Percentiles rank a stretch among this genome's conserved stretches.
Conservation (phyloP, 2,329 filamentous ascomycete genomes). For the Stagonosporopsis rhizophila region DNA sequence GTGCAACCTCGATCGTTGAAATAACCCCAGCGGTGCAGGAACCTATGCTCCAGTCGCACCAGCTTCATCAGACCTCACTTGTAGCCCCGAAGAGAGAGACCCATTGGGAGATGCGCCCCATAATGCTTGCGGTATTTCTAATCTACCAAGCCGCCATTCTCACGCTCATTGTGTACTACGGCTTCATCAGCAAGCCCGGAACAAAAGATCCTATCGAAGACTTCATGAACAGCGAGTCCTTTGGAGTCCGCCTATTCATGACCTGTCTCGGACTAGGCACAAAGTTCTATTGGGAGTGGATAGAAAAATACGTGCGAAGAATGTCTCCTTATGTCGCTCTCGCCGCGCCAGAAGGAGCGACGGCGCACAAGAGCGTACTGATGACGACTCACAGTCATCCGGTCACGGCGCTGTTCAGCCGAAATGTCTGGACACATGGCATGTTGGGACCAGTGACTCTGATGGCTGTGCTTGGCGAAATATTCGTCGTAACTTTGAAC, state of each 20-base stretch:
- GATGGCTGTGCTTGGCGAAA: background rate
- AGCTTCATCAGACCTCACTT: background rate
- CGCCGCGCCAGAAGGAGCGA: conserved; percentile 5
- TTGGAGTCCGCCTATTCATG: conserved; percentile 19
- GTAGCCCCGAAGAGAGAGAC: background rate
- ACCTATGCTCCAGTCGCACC: background rate
- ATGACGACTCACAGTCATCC: background rate
- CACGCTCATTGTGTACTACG: conserved; percentile 18
- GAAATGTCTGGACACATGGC: background rate
- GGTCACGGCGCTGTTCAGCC: background rate
- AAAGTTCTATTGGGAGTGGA: conserved; percentile 2
- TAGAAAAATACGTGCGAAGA: conserved; percentile 10
- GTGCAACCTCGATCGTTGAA: background rate
- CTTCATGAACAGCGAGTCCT: conserved; percentile 19
- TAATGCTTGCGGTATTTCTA: background rate
- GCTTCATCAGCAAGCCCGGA: conserved; percentile 16
- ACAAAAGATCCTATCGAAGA: conserved; percentile 9
- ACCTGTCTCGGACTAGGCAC: background rate
- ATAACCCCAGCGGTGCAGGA: background rate
- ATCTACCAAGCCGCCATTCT: background rate
- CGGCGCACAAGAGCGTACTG: conserved; percentile 7
- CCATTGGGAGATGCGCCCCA: background rate
- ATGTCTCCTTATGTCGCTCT: conserved; percentile 3
- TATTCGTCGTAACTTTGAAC: background rate
- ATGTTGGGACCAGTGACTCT: background rate